Conservation (phyloP, 371 early-diverging fungal genomes). For the Rhizopus delemar region DNA sequence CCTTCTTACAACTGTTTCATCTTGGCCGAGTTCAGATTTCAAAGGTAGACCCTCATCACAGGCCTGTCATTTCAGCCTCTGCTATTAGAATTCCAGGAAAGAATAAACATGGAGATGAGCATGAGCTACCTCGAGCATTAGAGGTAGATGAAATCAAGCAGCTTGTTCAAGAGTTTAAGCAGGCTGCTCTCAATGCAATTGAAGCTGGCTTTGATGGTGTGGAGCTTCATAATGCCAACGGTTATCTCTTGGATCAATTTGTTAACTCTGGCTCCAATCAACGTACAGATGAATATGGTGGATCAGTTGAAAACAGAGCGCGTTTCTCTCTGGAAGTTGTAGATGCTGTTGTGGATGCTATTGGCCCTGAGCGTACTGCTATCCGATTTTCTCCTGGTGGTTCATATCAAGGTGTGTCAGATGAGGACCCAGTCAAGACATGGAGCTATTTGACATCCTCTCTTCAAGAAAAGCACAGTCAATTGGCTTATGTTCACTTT, state of each 20-base stretch:
- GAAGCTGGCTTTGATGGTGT: conserved; percentile 65
- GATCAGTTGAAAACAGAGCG: conserved; percentile 54
- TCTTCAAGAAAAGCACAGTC: conserved; percentile 19
- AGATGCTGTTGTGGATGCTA: conserved; percentile 33
- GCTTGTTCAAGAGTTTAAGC: conserved; percentile 33
- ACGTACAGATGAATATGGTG: conserved; percentile 47
- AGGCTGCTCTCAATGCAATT: conserved; percentile 40
- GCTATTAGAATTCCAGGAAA: conserved; percentile 23
- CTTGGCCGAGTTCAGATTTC: conserved; percentile 24
- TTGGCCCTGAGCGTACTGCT: conserved; percentile 14
- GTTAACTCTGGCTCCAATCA: conserved; percentile 37
- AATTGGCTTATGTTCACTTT: conserved; percentile 26
- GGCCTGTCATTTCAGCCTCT: conserved; percentile 35
- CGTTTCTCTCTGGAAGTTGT: conserved; percentile 51
- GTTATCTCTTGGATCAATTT: conserved; percentile 65
- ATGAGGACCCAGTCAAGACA: conserved; percentile 21
- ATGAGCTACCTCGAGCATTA: conserved; percentile 22
- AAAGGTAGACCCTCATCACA: conserved; percentile 14
- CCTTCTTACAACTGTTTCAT: conserved; percentile 60
- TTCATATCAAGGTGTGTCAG: conserved; percentile 19
- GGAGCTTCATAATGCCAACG: conserved; percentile 66
- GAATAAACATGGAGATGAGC: neutral
- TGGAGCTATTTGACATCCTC: conserved; percentile 20
- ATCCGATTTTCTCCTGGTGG: conserved; percentile 27
- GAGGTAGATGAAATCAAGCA: conserved; percentile 40